These are phyloP conservation scores for Dicorynia guianensis DNA, from an alignment of 306 rosid species.

Conservation along the genomic window DNA sequence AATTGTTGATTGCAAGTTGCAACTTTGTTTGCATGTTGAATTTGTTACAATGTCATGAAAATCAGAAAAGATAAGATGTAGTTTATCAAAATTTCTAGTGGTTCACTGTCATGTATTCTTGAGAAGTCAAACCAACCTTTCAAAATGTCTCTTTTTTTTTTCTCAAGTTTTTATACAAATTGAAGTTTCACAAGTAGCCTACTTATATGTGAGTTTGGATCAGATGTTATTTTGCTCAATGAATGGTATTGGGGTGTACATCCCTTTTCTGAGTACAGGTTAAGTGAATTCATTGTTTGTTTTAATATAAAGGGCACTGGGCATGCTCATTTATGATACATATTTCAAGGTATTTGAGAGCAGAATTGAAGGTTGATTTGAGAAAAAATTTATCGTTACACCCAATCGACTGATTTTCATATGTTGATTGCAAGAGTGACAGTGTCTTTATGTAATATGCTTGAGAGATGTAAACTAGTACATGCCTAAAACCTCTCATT, in stretches of 20 bases:
- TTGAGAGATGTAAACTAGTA: too few relatives aligned
- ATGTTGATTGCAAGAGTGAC: too few relatives aligned
- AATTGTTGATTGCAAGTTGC: conserved; percentile 32
- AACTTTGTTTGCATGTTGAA: conserved; percentile 26
- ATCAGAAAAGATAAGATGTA: conserved; percentile 5
- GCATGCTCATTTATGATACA: background rate
- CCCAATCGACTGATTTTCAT: background rate
- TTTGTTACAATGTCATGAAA: conserved; percentile 11
- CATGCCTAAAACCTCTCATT: too few relatives aligned
- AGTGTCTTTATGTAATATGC: background rate
- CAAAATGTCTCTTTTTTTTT: background rate
- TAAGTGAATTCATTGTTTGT: background rate
- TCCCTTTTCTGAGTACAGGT: background rate
- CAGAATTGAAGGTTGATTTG: background rate
- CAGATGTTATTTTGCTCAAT: background rate
- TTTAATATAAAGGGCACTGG: background rate
- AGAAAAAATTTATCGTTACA: background rate
- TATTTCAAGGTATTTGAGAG: background rate
- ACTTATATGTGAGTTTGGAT: background rate
- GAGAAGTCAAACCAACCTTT: conserved; percentile 5
- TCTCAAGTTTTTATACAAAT: background rate
- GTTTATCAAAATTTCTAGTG: conserved; percentile 9
- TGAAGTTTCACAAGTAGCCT: background rate
- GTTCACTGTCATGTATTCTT: background rate
- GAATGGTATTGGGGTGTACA: background rate